phyloP scores from a whole-genome alignment of 176 grass and related monocot species.

The Neostapfia colusana region DNA sequence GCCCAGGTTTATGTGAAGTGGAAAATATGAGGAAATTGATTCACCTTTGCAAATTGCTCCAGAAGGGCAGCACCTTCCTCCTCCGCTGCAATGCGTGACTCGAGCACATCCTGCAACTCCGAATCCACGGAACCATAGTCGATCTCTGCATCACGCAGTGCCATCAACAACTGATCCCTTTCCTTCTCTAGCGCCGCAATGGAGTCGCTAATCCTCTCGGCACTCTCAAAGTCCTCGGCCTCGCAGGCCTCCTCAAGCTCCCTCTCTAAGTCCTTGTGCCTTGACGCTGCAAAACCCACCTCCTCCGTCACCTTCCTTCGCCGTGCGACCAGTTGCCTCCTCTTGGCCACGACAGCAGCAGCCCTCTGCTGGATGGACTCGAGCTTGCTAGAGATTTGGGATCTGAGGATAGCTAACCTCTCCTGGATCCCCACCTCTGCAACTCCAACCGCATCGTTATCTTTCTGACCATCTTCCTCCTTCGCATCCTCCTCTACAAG shows the following conservation, averaged over 20 bases:
- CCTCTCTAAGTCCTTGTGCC: conserved; percentile 78
- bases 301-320: conserved; percentile 61
- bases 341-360: conserved; percentile 41
- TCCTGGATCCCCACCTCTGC: conserved; percentile 45
- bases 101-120: conserved; percentile 72
- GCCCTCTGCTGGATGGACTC: conserved; percentile 59
- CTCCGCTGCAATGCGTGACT: conserved; percentile 59
- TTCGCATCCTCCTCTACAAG: conserved; percentile 31
- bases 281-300: conserved; percentile 32
- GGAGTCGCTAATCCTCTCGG: conserved; percentile 73
- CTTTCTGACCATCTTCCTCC: conserved; percentile 12
- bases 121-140: conserved; percentile 67
- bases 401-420: conserved; percentile 62
- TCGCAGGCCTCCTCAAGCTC: conserved; percentile 92
- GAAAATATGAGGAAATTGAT: not conserved
- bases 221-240: conserved; percentile 80
- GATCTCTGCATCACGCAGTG: conserved; percentile 57
- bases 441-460: not conserved
- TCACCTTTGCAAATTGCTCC: conserved; percentile 75
- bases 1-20: not conserved
- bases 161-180: conserved; percentile 50
- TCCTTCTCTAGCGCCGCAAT: conserved; percentile 64
- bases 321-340: conserved; percentile 65
- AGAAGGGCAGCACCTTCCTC: conserved; percentile 71
- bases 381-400: conserved; percentile 60